Evolutionary conservation across 78 protist genomes (phyloP).

Genomic region (Andalucia godoyi): DNA sequence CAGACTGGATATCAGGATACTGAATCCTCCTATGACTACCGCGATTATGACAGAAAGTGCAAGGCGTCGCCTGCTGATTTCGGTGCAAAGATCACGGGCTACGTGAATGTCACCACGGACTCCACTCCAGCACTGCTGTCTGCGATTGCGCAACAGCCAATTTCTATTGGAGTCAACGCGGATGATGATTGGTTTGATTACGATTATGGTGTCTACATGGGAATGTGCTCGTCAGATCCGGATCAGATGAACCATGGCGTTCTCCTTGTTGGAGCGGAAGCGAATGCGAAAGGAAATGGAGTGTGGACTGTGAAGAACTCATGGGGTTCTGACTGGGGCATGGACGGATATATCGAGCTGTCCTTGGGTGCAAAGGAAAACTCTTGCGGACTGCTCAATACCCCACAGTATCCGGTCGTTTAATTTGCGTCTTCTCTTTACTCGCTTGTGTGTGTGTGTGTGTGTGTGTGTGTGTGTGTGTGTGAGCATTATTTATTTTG

Average conservation of each 20-base stretch:
- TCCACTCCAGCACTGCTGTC: not conserved
- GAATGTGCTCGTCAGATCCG: not conserved
- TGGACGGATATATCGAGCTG: slow-evolving; percentile 13
- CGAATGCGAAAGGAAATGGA: not conserved
- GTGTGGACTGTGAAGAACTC: slow-evolving; percentile 28
- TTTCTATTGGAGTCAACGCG: slow-evolving; percentile 26
- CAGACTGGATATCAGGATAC: not conserved
- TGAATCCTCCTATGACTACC: slow-evolving; percentile 16
- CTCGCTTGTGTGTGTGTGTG: no score
- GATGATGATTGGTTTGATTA: slow-evolving; percentile 1
- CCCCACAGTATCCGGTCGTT: no score
- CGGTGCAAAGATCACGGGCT: slow-evolving; percentile 1
- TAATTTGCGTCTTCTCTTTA: no score
- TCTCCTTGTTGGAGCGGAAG: slow-evolving; percentile 6
- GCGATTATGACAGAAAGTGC: slow-evolving; percentile 1
- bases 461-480: no score
- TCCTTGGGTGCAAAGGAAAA: no score
- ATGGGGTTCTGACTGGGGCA: slow-evolving; percentile 19
- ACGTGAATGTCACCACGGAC: not conserved
- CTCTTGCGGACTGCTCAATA: no score
- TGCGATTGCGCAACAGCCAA: not conserved
- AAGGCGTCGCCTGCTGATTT: not conserved
- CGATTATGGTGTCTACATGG: slow-evolving; percentile 16
- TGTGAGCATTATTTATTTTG: no score
- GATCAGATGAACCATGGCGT: slow-evolving; percentile 26